phyloP scores from a whole-genome alignment of 2,329 filamentous ascomycete genomes.

The Curvularia verruculosa region DNA sequence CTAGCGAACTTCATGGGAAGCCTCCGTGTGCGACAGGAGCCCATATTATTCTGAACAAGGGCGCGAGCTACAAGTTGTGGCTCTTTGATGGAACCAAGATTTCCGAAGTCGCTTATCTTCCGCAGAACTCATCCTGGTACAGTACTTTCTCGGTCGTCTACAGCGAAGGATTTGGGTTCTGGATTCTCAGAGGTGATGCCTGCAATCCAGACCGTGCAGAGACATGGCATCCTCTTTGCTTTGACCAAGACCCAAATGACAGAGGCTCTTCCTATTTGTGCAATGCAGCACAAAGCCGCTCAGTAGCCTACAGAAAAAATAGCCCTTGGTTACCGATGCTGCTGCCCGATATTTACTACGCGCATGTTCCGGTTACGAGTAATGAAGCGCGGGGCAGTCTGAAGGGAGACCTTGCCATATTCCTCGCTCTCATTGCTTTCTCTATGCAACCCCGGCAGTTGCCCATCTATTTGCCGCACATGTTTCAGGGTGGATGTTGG shows the following conservation, averaged over 20 bases:
- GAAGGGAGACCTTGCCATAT: constrained; percentile 42
- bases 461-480: constrained; percentile 14
- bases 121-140: neutral
- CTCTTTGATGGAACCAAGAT: constrained; percentile 24
- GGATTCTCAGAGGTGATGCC: constrained; percentile 26
- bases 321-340: constrained; percentile 30
- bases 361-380: neutral
- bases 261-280: constrained; percentile 36
- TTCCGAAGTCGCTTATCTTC: neutral
- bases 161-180: constrained; percentile 28
- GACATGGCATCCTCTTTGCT: constrained; percentile 30
- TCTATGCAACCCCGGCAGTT: constrained; percentile 24
- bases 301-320: constrained; percentile 14
- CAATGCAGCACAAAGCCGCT: constrained; percentile 19
- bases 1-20: constrained; percentile 20
- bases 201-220: constrained; percentile 7
- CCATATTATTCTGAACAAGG: constrained; percentile 5
- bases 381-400: constrained; percentile 15
- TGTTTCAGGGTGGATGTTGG: constrained; percentile 31
- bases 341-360: constrained; percentile 33
- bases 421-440: constrained; percentile 41
- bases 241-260: constrained; percentile 24
- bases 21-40: constrained; percentile 16
- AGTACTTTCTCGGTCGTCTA: constrained; percentile 33
- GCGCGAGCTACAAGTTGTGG: constrained; percentile 24